Conservation (phyloP, 768 basidiomycete genomes). For the Boletus rufocinnamomeus region DNA sequence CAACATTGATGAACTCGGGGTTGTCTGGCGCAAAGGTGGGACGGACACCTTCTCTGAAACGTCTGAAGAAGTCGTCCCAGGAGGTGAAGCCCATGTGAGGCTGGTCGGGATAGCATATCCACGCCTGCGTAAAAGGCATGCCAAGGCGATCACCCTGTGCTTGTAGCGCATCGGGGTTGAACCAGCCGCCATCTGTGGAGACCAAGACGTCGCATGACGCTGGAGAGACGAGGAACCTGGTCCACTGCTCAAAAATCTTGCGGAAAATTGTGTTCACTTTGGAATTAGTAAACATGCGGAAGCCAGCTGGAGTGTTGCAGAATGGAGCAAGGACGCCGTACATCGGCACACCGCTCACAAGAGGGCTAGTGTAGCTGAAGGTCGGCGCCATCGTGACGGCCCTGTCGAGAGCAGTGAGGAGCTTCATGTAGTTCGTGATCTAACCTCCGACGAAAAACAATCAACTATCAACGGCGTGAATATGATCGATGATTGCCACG, state of each 20-base stretch:
- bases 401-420: slow-evolving; percentile 13
- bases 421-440: not conserved
- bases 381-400: slow-evolving; percentile 16
- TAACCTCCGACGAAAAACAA: not conserved
- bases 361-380: slow-evolving; percentile 17
- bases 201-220: slow-evolving; percentile 47
- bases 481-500: not conserved
- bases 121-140: not conserved
- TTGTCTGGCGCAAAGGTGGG: not conserved
- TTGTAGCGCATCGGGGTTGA: slow-evolving; percentile 33
- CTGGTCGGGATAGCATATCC: not conserved
- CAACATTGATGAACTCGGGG: not conserved
- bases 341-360: slow-evolving; percentile 9
- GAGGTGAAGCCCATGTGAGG: too few species aligned
- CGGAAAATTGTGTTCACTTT: slow-evolving; percentile 43
- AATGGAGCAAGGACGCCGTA: slow-evolving; percentile 24
- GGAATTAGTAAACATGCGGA: slow-evolving; percentile 30
- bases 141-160: not conserved
- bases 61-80: not conserved
- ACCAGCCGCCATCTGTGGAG: slow-evolving; percentile 46
- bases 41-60: not conserved
- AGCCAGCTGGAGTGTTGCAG: slow-evolving; percentile 24
- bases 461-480: not conserved
- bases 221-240: slow-evolving; percentile 44
- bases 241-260: slow-evolving; percentile 42